Percentiles rank a stretch among this genome's conserved stretches.
These are phyloP conservation scores for Zalaria obscura DNA, from an alignment of 2,329 filamentous ascomycete species.

Conservation along the genomic window DNA sequence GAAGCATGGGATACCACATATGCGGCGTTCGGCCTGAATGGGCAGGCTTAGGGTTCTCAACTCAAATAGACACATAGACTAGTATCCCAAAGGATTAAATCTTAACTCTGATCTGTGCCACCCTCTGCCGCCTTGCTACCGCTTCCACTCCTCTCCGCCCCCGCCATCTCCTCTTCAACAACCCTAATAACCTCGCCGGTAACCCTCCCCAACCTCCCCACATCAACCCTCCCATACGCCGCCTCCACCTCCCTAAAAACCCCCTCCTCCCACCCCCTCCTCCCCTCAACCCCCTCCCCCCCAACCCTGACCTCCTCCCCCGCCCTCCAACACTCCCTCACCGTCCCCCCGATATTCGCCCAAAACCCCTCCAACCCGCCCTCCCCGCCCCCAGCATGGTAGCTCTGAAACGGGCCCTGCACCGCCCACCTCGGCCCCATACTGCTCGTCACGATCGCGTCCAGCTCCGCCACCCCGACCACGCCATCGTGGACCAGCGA, in stretches of 20 bases:
- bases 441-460: slow-evolving; percentile 35
- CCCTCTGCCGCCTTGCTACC: no score
- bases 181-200: neutral
- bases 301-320: slow-evolving; percentile 28
- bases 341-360: slow-evolving; percentile 40
- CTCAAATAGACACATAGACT: no score
- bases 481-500: slow-evolving; percentile 40
- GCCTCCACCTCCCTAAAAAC: slow-evolving; percentile 31
- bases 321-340: slow-evolving; percentile 40
- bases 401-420: slow-evolving; percentile 43
- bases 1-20: no score
- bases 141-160: no score
- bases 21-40: no score
- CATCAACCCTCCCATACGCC: slow-evolving; percentile 31
- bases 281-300: slow-evolving; percentile 2
- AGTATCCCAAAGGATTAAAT: no score
- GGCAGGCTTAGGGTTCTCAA: no score
- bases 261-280: slow-evolving; percentile 28
- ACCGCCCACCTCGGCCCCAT: slow-evolving; percentile 43
- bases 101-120: no score
- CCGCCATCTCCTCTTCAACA: neutral
- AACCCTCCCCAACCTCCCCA: slow-evolving; percentile 3
- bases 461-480: slow-evolving; percentile 37
- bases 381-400: slow-evolving; percentile 43
- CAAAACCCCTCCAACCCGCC: slow-evolving; percentile 39